Base-by-base conservation (phyloP, 768 basidiomycete genomes). In the Suillus spraguei region DNA sequence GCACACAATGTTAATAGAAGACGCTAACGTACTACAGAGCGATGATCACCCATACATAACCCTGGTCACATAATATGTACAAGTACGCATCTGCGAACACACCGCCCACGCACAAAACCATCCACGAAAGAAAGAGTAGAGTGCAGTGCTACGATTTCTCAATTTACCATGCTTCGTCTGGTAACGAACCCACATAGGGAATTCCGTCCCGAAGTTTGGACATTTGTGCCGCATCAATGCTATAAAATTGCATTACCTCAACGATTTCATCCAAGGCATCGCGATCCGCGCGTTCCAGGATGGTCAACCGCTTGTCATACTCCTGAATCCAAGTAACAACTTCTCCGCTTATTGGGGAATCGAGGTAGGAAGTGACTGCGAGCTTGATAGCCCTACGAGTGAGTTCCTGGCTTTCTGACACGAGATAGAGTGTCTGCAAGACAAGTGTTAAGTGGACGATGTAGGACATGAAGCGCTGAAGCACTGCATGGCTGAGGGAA, bases 401-500 rank as follows among this genome's bases (percentile, higher is more conserved):
- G 8, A 53, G 33, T 11, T 33, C 52, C 28, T 28, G 28, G 28
- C 28, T 28, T 28, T 28, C 28, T 28, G 28, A 28, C 28, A 28
- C 28, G 28, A 55, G 35, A 35, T 69, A 72, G 5, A 72, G 55
- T 9, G 55, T 66, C n/a, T 72, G 70, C 61, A 72, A 63, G n/a
- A 72, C 61, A 35, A 71, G 62, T 0, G 70, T 72, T 2, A 72
- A 39, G 54, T 72, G 69, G 33, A 72, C 59, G 33, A 72, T 72
- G 60, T 72, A 72, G 14, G 66, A 63, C 56, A 72, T 72, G 14
- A 72, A 64, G 49, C 58, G 63, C 22, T 63, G 68, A 17, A 65
- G 60, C 28, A 65, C 64, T 22, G 46, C 16, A n/a, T 38, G 50
- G 28, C 64, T 60, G 41, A 46, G 22, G 11, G 61, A 5, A 36